Conservation (phyloP, 2,329 filamentous ascomycete genomes). For the Lanzia echinophila region DNA sequence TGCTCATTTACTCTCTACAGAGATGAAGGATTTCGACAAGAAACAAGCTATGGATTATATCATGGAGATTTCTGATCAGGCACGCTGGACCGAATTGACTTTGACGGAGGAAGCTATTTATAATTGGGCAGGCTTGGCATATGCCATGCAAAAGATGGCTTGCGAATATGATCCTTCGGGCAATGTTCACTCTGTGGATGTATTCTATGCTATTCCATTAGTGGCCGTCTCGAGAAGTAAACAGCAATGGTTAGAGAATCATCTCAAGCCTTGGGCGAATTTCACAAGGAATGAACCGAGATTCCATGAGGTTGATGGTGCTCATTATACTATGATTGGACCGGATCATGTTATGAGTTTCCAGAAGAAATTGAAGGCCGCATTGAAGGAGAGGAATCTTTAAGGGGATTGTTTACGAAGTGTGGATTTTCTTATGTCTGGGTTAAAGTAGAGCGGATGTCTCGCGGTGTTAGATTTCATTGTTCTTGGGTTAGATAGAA, state of each 20-base stretch:
- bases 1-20: neutral
- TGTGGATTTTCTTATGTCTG: too few species aligned
- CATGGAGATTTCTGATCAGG: neutral
- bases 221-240: neutral
- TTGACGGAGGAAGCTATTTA: neutral
- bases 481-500: too few species aligned
- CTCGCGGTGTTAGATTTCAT: too few species aligned
- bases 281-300: neutral
- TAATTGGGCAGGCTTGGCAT: slow-evolving; percentile 2
- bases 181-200: neutral
- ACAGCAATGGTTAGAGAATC: neutral
- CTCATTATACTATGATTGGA: slow-evolving; percentile 11
- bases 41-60: neutral
- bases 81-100: neutral
- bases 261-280: slow-evolving; percentile 4
- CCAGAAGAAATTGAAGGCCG: neutral
- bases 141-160: neutral
- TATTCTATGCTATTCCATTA: slow-evolving; percentile 3
- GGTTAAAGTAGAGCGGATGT: too few species aligned
- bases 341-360: slow-evolving; percentile 1
- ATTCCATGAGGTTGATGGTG: slow-evolving; percentile 6
- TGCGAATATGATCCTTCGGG: slow-evolving; percentile 8
- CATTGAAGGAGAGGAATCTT: neutral
- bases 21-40: neutral
- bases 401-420: too few species aligned